phyloP scores from a whole-genome alignment of 2,329 filamentous ascomycete species.

The Acrodontium crateriforme region DNA sequence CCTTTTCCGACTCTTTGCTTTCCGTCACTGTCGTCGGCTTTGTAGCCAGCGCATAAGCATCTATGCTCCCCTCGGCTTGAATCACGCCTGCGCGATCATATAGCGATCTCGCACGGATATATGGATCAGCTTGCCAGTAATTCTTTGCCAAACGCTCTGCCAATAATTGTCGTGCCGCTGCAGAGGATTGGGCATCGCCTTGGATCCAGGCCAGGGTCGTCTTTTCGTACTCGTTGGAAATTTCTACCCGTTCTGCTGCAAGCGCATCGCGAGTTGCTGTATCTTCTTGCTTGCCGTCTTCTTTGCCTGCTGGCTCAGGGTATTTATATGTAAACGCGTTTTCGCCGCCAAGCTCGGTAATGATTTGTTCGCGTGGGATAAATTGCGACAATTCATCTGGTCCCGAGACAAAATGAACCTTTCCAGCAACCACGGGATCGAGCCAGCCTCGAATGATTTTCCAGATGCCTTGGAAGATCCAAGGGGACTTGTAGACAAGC shows the following conservation, averaged over 20 bases:
- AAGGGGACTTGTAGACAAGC: constrained; percentile 88
- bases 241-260: constrained; percentile 44
- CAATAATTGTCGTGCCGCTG: constrained; percentile 44
- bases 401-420: constrained; percentile 85
- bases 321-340: constrained; percentile 79
- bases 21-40: too few relatives aligned
- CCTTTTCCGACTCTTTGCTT: too few relatives aligned
- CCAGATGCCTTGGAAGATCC: constrained; percentile 98
- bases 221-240: constrained; percentile 62
- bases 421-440: constrained; percentile 86
- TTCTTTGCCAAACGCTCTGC: constrained; percentile 52
- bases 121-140: constrained; percentile 87
- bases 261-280: constrained; percentile 47
- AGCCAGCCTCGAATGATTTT: constrained; percentile 91
- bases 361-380: constrained; percentile 56
- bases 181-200: constrained; percentile 27
- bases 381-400: constrained; percentile 64
- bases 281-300: constrained; percentile 63
- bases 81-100: constrained; percentile 75
- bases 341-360: constrained; percentile 71
- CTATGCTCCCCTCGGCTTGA: constrained; percentile 48
- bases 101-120: constrained; percentile 64
- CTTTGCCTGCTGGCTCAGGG: constrained; percentile 57
- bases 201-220: constrained; percentile 65
- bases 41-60: too few relatives aligned